Percentiles rank a stretch among this genome's conserved stretches.
Evolutionary conservation across 2,329 filamentous ascomycete species (phyloP).

Genomic region (Fusarium haematococcum): DNA sequence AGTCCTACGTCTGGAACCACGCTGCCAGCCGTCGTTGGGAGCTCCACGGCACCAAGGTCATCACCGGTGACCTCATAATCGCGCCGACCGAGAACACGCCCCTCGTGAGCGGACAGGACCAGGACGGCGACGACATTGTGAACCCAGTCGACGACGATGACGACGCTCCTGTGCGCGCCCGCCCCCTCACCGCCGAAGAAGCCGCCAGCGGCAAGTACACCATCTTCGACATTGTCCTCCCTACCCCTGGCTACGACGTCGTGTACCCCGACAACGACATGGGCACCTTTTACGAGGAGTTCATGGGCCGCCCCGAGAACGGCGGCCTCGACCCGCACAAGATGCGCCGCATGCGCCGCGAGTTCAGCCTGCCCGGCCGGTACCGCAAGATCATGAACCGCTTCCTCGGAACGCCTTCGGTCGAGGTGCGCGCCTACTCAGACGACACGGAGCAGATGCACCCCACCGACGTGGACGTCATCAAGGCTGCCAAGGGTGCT

Average conservation of each 20-base stretch:
- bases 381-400: constrained; percentile 87
- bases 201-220: constrained; percentile 79
- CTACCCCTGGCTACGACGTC: constrained; percentile 91
- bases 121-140: constrained; percentile 63
- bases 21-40: constrained; percentile 85
- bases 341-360: constrained; percentile 88
- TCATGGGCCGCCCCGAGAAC: constrained; percentile 85
- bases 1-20: constrained; percentile 94
- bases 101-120: constrained; percentile 68
- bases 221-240: constrained; percentile 90
- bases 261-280: constrained; percentile 87
- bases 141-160: constrained; percentile 58
- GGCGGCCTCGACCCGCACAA: constrained; percentile 83
- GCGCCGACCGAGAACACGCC: constrained; percentile 50
- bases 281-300: constrained; percentile 83
- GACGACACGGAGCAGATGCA: constrained; percentile 86
- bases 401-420: constrained; percentile 73
- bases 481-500: constrained; percentile 57
- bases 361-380: constrained; percentile 87
- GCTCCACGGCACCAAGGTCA: constrained; percentile 76
- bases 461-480: constrained; percentile 83
- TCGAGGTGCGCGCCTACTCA: constrained; percentile 76
- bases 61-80: constrained; percentile 88
- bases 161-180: constrained; percentile 67
- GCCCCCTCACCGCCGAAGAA: constrained; percentile 81